Evolutionary conservation across 1,284 basidiomycete genomes (phyloP).

Genomic region (Microbotryum scabiosae): DNA sequence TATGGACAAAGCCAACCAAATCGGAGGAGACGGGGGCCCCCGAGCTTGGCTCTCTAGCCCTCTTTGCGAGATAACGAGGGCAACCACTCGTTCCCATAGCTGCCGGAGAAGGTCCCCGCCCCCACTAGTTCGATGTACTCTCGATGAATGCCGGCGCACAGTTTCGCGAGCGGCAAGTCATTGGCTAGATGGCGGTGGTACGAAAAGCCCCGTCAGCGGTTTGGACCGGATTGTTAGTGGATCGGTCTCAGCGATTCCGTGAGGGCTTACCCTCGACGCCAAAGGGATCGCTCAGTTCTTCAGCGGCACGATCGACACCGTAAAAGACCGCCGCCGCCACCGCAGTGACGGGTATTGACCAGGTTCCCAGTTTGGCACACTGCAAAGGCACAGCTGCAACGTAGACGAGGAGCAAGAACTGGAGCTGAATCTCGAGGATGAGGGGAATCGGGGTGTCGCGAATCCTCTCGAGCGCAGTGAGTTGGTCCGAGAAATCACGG

Average conservation of each 20-base stretch:
- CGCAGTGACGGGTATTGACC: slow-evolving; percentile 28
- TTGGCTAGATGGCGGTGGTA: slow-evolving; percentile 10
- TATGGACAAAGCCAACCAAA: too few relatives aligned
- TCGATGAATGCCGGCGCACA: slow-evolving; percentile 20
- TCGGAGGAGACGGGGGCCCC: too few relatives aligned
- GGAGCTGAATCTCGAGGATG: slow-evolving; percentile 31
- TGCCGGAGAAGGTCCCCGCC: background rate
- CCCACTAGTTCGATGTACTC: slow-evolving; percentile 24
- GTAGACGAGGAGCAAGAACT: slow-evolving; percentile 33
- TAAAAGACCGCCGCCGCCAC: slow-evolving; percentile 27
- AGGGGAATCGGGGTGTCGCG: slow-evolving; percentile 34
- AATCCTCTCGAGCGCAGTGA: slow-evolving; percentile 32
- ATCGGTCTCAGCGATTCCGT: background rate
- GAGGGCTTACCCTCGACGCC: slow-evolving; percentile 16
- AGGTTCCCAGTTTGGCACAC: slow-evolving; percentile 29
- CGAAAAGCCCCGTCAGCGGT: background rate
- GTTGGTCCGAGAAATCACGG: slow-evolving; percentile 30
- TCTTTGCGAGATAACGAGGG: background rate
- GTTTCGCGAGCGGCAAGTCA: slow-evolving; percentile 22
- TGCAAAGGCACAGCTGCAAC: slow-evolving; percentile 33
- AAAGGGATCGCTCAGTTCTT: slow-evolving; percentile 33
- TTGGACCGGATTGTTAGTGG: too few relatives aligned
- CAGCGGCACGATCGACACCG: slow-evolving; percentile 32
- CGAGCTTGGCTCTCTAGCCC: too few relatives aligned
- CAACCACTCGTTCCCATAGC: slow-evolving; percentile 10